Base-by-base conservation (phyloP, 2,329 filamentous ascomycete genomes). In the Monilinia vaccinii-corymbosi region DNA sequence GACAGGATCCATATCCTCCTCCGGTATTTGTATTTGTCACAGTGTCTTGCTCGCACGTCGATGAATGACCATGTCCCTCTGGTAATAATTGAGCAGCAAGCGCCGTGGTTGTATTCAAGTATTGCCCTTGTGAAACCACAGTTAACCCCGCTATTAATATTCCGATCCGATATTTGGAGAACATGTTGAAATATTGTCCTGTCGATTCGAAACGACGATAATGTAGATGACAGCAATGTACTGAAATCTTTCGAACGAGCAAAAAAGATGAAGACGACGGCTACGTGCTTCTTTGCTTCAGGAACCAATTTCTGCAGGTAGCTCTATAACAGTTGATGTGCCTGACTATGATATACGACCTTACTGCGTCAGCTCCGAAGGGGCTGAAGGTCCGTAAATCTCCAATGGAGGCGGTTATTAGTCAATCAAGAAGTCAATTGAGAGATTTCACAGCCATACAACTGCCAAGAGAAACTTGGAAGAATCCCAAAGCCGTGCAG, bases 201-300 rank as follows among this genome's bases (percentile, higher is more conserved):
- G 66, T 59, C 36, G 47, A 67, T 44, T 56, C 61, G 32, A 40
- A 28, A 48, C 48, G 68, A 68, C 63, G 64, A 69, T 64, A 48
- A 63, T 63, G 59, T 64, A 51, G 61, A 63, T 57, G 40, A 63
- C 61, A 66, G 61, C 63, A 63, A 60, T 51, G 48, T 61, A 60
- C 63, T 66, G 64, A 59, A 49, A 63, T 67, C 60, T 55, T 53
- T 53, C 57, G 65, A 69, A 61, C 66, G 68, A 70, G 64, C 47
- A 66, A 23, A 44, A 42, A 34, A n/a, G 45, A 38, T 63, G 62
- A 28, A 61, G 59, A 66, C 63, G 58, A 55, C 63, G 59, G 59
- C 42, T 58, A 58, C 58, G 60, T 60, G 58, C 53, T 65, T 65
- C 61, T 63, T 46, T 46, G 55, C 51, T 58, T 58, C 59, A 68